A percentile compares a stretch with the other conserved stretches of the same genome.
These are phyloP conservation scores for Podospora conica DNA, from an alignment of 495 filamentous ascomycete species.

Conservation along the genomic window DNA sequence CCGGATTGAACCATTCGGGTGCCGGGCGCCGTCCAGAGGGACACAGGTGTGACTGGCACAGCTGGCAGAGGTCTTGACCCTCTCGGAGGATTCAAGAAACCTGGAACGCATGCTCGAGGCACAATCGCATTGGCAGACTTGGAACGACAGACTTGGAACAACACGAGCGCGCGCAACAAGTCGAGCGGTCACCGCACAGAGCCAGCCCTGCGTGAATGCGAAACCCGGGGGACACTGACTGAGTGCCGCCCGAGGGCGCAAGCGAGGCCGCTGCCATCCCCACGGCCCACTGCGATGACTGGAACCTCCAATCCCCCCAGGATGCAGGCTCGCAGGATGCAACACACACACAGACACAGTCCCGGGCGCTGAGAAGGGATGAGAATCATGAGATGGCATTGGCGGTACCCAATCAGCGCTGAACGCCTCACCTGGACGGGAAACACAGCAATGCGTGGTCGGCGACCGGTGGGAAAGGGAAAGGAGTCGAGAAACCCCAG, in stretches of 20 bases:
- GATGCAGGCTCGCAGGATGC: background rate
- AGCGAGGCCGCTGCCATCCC: background rate
- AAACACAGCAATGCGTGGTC: background rate
- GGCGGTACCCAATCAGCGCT: background rate
- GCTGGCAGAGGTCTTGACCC: no score
- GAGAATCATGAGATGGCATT: background rate
- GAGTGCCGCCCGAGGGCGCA: background rate
- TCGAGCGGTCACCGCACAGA: background rate
- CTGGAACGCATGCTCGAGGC: no score
- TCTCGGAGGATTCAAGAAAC: no score
- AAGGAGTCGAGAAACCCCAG: background rate
- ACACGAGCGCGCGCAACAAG: background rate
- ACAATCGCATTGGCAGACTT: no score
- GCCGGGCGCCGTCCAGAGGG: no score
- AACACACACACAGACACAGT: background rate
- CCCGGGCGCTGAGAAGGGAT: background rate
- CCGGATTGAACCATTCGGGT: background rate
- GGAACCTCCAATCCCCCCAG: background rate
- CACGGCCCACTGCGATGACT: background rate
- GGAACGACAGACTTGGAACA: no score
- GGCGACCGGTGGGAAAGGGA: background rate
- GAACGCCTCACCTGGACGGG: conserved; percentile 1
- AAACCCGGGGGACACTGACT: background rate
- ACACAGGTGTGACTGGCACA: background rate
- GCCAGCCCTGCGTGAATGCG: background rate